A percentile compares a stretch with the other conserved stretches of the same genome.
These are phyloP conservation scores for Fonsecaea nubica DNA, from an alignment of 2,329 filamentous ascomycete genomes.

Conservation along the genomic window DNA sequence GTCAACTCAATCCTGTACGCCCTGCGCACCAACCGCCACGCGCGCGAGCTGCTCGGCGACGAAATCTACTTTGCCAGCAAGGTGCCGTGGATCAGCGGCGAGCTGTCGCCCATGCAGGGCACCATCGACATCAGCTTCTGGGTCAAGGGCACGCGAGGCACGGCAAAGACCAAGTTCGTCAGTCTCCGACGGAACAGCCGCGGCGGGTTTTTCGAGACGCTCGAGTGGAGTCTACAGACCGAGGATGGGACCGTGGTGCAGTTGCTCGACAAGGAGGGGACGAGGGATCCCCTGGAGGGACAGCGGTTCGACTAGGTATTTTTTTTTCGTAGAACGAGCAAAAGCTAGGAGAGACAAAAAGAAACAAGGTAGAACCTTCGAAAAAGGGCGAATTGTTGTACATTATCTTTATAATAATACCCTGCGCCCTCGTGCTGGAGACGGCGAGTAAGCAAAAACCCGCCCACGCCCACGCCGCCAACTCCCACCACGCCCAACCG, in stretches of 20 bases:
- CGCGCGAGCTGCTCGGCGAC: slow-evolving; percentile 81
- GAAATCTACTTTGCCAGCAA: slow-evolving; percentile 80
- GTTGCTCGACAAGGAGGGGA: slow-evolving; percentile 59
- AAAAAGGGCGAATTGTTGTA: not conserved
- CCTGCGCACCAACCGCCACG: slow-evolving; percentile 77
- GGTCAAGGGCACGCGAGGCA: slow-evolving; percentile 77
- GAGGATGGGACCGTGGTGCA: slow-evolving; percentile 72
- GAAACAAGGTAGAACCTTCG: not conserved
- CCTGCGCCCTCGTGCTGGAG: no score
- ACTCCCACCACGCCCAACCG: no score
- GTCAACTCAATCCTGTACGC: slow-evolving; percentile 92
- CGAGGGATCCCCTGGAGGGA: slow-evolving; percentile 34
- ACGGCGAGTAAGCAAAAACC: no score
- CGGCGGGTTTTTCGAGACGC: slow-evolving; percentile 79
- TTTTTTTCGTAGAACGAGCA: no score
- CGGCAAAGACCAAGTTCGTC: slow-evolving; percentile 79
- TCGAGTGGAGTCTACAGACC: slow-evolving; percentile 84
- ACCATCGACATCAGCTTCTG: slow-evolving; percentile 84
- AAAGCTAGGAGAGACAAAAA: not conserved
- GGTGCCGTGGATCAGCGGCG: slow-evolving; percentile 82
- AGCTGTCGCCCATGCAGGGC: slow-evolving; percentile 93
- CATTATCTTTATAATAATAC: not conserved
- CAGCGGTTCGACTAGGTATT: slow-evolving; percentile 11
- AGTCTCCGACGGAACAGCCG: slow-evolving; percentile 71
- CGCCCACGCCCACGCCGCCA: no score